Percentiles rank a stretch among this genome's conserved stretches.
phyloP scores from a whole-genome alignment of 2,329 filamentous ascomycete species.

The Gyromitra esculenta region DNA sequence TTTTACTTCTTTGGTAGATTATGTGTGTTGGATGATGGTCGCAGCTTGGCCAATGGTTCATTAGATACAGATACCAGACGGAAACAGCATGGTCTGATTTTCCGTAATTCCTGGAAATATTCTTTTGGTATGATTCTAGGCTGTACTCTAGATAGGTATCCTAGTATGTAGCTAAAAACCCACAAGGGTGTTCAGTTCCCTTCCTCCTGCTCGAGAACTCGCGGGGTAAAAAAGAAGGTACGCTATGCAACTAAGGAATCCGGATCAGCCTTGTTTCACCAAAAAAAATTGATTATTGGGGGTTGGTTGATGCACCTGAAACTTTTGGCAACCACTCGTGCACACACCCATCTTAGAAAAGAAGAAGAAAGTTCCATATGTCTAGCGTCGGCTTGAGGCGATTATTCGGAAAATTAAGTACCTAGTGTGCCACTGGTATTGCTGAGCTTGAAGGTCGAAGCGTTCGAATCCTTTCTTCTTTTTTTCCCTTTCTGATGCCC shows the following conservation, averaged over 20 bases:
- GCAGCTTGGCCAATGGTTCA: constrained; percentile 37
- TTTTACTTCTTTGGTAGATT: constrained; percentile 38
- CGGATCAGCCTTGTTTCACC: constrained; percentile 5
- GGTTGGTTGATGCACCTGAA: constrained; percentile 6
- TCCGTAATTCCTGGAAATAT: constrained; percentile 32
- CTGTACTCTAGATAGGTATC: neutral
- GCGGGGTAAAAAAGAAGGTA: constrained; percentile 20
- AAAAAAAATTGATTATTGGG: constrained; percentile 14
- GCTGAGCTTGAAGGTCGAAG: constrained; percentile 24
- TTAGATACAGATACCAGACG: neutral
- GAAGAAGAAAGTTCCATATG: neutral
- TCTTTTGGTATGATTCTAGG: neutral
- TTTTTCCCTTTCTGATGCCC: too few species aligned
- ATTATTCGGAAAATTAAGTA: constrained; percentile 2
- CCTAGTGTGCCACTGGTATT: neutral
- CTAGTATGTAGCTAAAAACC: neutral
- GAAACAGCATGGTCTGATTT: constrained; percentile 9
- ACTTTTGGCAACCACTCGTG: constrained; percentile 8
- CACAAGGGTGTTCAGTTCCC: neutral
- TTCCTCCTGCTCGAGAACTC: neutral
- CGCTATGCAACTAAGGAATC: neutral
- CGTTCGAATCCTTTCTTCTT: neutral
- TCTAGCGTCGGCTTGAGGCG: constrained; percentile 28
- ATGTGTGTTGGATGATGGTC: constrained; percentile 14
- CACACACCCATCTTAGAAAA: neutral